A percentile compares a stretch with the other conserved stretches of the same genome.
Evolutionary conservation across 2,329 filamentous ascomycete species (phyloP).

Genomic region (Rhinocladiella mackenziei): DNA sequence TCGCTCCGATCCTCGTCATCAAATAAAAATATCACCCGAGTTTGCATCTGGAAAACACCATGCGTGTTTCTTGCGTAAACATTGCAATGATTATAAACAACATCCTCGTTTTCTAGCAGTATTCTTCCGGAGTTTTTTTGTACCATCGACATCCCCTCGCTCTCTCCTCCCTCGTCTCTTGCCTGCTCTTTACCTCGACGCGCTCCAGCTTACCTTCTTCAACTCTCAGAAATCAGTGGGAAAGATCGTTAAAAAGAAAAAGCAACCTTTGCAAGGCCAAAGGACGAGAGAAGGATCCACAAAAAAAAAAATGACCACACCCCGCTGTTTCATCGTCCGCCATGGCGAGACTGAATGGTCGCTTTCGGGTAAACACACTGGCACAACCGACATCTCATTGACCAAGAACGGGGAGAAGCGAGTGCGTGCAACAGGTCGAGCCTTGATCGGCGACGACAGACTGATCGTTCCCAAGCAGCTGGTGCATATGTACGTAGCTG

Average conservation of each 20-base stretch:
- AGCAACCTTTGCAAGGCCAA: neutral
- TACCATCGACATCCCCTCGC: too few relatives aligned
- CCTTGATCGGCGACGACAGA: constrained; percentile 77
- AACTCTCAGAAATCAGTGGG: too few relatives aligned
- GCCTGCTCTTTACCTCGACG: too few relatives aligned
- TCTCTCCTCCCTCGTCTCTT: too few relatives aligned
- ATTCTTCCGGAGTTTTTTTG: too few relatives aligned
- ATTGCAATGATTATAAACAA: too few relatives aligned
- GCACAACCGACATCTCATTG: constrained; percentile 78
- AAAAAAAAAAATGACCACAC: constrained; percentile 46
- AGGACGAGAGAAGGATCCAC: neutral
- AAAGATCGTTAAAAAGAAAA: neutral
- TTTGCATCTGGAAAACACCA: too few relatives aligned
- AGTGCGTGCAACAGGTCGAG: constrained; percentile 71
- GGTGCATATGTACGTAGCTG: constrained; percentile 67
- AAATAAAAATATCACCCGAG: too few relatives aligned
- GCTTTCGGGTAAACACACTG: constrained; percentile 78
- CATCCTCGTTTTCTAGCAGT: too few relatives aligned
- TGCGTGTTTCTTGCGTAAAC: too few relatives aligned
- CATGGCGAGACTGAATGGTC: constrained; percentile 98
- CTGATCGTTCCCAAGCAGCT: constrained; percentile 79
- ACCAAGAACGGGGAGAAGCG: constrained; percentile 77
- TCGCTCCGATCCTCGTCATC: too few relatives aligned
- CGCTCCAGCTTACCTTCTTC: too few relatives aligned
- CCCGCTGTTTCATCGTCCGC: constrained; percentile 75